phyloP scores from a whole-genome alignment of 768 basidiomycete genomes.

The Cystofilobasidium macerans region DNA sequence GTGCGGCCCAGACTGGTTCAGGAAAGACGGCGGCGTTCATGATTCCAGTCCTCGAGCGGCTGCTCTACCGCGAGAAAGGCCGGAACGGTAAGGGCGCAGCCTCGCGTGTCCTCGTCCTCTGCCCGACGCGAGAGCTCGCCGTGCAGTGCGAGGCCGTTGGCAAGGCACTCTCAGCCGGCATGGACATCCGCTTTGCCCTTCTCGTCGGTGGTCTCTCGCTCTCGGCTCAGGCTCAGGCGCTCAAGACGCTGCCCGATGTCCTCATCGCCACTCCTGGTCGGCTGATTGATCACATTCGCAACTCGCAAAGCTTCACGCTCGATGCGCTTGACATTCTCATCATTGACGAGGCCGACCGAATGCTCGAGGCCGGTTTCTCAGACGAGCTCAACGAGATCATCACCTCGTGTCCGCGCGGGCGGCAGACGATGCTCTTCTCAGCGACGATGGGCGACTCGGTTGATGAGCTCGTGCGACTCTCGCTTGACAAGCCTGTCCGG shows the following conservation, averaged over 20 bases:
- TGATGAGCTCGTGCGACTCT: slow-evolving; percentile 83
- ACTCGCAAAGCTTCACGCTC: slow-evolving; percentile 83
- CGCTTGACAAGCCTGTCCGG: slow-evolving; percentile 80
- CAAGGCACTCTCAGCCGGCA: slow-evolving; percentile 53
- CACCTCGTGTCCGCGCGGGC: slow-evolving; percentile 61
- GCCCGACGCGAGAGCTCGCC: slow-evolving; percentile 88
- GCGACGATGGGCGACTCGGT: slow-evolving; percentile 98
- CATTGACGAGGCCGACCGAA: slow-evolving; percentile 94
- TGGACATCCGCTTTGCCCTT: slow-evolving; percentile 83
- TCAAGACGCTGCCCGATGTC: slow-evolving; percentile 81
- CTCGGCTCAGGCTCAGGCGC: slow-evolving; percentile 74
- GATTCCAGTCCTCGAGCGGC: slow-evolving; percentile 82
- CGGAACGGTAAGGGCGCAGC: slow-evolving; percentile 62
- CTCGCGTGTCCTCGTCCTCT: slow-evolving; percentile 71
- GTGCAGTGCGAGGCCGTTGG: slow-evolving; percentile 93
- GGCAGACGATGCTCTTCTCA: slow-evolving; percentile 97
- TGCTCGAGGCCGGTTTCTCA: slow-evolving; percentile 78
- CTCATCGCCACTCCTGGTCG: slow-evolving; percentile 95
- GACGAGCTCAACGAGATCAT: slow-evolving; percentile 92
- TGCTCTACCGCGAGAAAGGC: slow-evolving; percentile 81
- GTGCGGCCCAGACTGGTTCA: slow-evolving; percentile 89
- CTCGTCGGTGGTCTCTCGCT: slow-evolving; percentile 88
- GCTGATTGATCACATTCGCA: slow-evolving; percentile 92
- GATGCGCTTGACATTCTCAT: slow-evolving; percentile 87
- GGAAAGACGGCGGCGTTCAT: slow-evolving; percentile 98